phyloP scores from a whole-genome alignment of 129 eudicot genomes.

The sunflower (Helianthus annuus) region HanXRQr2.0-SUNRISE NC_035436.2:4625891-4626390 shows the following conservation, averaged over 20 bases:
- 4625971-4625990: conserved; percentile 96
- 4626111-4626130: conserved; percentile 91
- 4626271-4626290: conserved; percentile 56
- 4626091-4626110: conserved; percentile 8
- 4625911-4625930: conserved; percentile 99
- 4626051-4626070: neutral
- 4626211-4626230: conserved; percentile 90
- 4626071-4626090: conserved; percentile 8
- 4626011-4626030: conserved; percentile 95
- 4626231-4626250: conserved; percentile 67
- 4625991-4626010: conserved; percentile 99
- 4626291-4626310: conserved; percentile 73
- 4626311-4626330: conserved; percentile 80
- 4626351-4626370: neutral
- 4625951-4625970: conserved; percentile 49
- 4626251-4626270: conserved; percentile 55
- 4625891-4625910: conserved; percentile 98
- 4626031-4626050: conserved; percentile 31
- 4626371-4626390: no score
- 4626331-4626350: conserved; percentile 94
- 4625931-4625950: conserved; percentile 87
- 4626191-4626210: conserved; percentile 80
- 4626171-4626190: conserved; percentile 87
- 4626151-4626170: conserved; percentile 80
- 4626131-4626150: conserved; percentile 85